Evolutionary conservation across 2,329 filamentous ascomycete species (phyloP), one percentile per base, ranked within the genome.

Genomic region (Dactylonectria estremocensis): DNA sequence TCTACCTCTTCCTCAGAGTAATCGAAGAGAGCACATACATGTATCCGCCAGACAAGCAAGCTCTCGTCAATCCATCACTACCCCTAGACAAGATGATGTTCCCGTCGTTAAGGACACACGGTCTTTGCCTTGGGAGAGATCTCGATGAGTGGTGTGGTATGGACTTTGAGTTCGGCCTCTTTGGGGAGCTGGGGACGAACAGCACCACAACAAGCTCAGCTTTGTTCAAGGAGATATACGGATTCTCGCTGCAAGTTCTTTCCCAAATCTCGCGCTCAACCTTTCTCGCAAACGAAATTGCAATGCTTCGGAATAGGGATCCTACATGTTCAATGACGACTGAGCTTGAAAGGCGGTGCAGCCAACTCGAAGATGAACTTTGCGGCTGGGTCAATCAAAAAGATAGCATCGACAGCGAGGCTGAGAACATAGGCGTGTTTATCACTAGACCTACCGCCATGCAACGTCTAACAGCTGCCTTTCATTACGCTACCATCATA

Each of bases 21-120:
- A 50, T 60, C 24, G 57, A 60, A 28, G 57, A 52, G 31, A 60
- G 57, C 31, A 60, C 57, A 10, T 60, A 50, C 57, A 50, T 60
- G 43, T 60, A 60, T 24, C 46, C 57, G 11, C 24, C 33, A 28
- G 57, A 50, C 20, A 60, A 60, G 9, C 57, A 60, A 14, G 28
- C 33, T 10, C 43, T 50, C 11, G 18, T 16, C 10, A 40, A n/a
- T 11, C 8, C 31, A 52, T 60, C 57, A 3, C 31, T 7, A 5
- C 16, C 46, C 14, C 18, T 5, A 11, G 46, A 52, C n/a, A 20
- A 20, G 3, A 52, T 60, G 28, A n/a, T 49, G 20, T 60, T 60
- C 18, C 57, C 57, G 1, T 60, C 57, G 7, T n/a, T 60, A 6
- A 60, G 57, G 16, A 60, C 57, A 37, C 57, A 60, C 18, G 37